A percentile compares a stretch with the other conserved stretches of the same genome.
Conservation (phyloP, 306 rosid genomes). For the Betula pendula region DNA sequence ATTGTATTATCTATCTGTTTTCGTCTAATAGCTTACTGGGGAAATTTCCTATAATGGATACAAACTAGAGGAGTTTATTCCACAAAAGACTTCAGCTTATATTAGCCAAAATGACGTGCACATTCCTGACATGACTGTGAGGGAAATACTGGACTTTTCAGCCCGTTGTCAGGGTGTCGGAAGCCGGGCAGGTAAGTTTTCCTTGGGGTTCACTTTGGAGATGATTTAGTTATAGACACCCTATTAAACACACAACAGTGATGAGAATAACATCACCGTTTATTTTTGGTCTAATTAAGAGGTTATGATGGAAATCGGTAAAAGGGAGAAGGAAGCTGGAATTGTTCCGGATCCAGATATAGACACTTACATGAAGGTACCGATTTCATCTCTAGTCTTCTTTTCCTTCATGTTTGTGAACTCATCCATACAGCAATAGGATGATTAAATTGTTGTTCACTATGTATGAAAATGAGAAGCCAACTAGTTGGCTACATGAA, state of each 20-base stretch:
- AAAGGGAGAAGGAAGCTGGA: slow-evolving; percentile 65
- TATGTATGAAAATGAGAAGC: not conserved
- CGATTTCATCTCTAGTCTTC: not conserved
- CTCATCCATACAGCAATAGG: not conserved
- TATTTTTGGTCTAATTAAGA: slow-evolving; percentile 36
- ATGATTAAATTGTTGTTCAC: not conserved
- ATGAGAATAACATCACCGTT: not conserved
- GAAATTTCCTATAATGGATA: slow-evolving; percentile 59
- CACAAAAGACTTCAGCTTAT: slow-evolving; percentile 68
- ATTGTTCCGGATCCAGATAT: slow-evolving; percentile 73
- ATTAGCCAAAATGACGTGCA: slow-evolving; percentile 72
- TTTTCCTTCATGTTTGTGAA: not conserved
- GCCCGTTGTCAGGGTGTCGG: slow-evolving; percentile 79
- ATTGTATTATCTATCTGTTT: not conserved
- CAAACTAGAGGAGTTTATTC: slow-evolving; percentile 56
- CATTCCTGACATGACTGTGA: slow-evolving; percentile 73
- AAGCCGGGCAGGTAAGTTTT: slow-evolving; percentile 54
- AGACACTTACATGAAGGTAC: slow-evolving; percentile 87
- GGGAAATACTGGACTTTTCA: slow-evolving; percentile 77
- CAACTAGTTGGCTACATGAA: not conserved
- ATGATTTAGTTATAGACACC: not conserved
- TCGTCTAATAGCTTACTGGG: slow-evolving; percentile 43
- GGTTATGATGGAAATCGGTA: slow-evolving; percentile 59
- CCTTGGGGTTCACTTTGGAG: not conserved
- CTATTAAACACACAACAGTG: not conserved